Base-by-base conservation (phyloP, 1,139 yeast genomes). In the Zygoascus sp. region DNA sequence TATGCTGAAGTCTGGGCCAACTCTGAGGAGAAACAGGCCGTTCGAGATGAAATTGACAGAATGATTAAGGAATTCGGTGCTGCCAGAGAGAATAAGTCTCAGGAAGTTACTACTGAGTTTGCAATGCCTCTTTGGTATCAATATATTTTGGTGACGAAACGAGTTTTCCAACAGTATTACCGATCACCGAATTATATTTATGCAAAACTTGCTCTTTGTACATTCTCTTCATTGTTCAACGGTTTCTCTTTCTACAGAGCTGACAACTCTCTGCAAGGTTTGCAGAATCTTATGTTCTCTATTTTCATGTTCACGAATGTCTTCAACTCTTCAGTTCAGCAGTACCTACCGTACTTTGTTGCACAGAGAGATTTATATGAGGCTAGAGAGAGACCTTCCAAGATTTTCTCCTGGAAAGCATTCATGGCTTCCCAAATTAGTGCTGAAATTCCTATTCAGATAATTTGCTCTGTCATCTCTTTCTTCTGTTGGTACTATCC, bases 311-410 rank as follows among this genome's bases (percentile, higher is more conserved):
- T 80, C 55, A 64, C 79, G 50, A 74, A 80, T 56, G 72, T 80
- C 43, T 75, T 82, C 66, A 76, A 76, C 53, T 80, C 87, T 39
- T 59, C 83, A 53, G 63, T 81, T 47, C 84, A 86, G 64, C 95
- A 87, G 65, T 77, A 80, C 70, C 69, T 86, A 59, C 94, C 95
- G 37, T 70, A 76, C 49, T 86, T 74, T 61, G 81, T 83, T 42
- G 65, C 68, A 42, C 95, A 84, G 65, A 79, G 96, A 67, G 80
- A 80, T 57, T 70, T 89, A 42, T 89, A 86, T 63, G 96, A 87
- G 63, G 90, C 82, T n/a, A 79, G 96, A 62, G 97, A 89, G 66
- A 79, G 95, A 35, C 96, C 96, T 9, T 81, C 78, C 52, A 79
- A 70, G 69, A 80, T 71, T 38, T 85, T 71, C 54, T 69, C 79